Base-by-base conservation (phyloP, 192 early-diverging fungal species). In the Funneliformis mosseae region DNA sequence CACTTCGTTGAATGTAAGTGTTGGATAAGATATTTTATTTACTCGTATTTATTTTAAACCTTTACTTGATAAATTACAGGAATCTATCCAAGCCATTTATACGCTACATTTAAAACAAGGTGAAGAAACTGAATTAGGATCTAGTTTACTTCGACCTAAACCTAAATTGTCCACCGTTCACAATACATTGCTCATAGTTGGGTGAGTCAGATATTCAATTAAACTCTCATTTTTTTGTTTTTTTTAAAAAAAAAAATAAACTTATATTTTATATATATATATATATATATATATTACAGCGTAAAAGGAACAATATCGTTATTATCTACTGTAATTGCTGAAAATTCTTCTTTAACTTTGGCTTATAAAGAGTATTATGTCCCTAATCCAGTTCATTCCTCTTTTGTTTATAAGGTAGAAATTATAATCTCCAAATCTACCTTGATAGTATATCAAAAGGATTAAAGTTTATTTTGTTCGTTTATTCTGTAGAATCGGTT, bases 281-380 rank as follows among this genome's bases (percentile, higher is more conserved):
- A 33, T 3, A 33, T 33, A 33, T 33, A 33, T 33, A 33, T 33
- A 21, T 48, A 3, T 48, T 74, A 16, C 3, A 76, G 74, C 25
- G 45, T 50, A 16, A 23, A 55, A 21, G 74, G 74, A 27, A 76
- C 74, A 10, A 61, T 76, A 33, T 76, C 48, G 6, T 11, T 76
- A 21, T 33, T 27, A 27, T 12, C 18, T 45, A 7, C n/a, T 16
- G 12, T 9, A 2, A 23, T 1, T 25, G n/a, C 12, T 76, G 6
- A 28, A 6, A 59, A 76, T 45, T 60, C 46, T 1, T 27, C 43
- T 8, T 23, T 23, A 8, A 59, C 23, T 14, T 33, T 69, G 8
- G 18, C 33, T n/a, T 79, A 50, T 55, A 79, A 55, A 68, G 77
- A 79, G 28, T 79, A 69, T 33, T 50, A 69, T 68, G 77, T 79